Evolutionary conservation across 2,329 filamentous ascomycete species (phyloP), one percentile per base, ranked within the genome.

Genomic region (Colletotrichum higginsianum): DNA sequence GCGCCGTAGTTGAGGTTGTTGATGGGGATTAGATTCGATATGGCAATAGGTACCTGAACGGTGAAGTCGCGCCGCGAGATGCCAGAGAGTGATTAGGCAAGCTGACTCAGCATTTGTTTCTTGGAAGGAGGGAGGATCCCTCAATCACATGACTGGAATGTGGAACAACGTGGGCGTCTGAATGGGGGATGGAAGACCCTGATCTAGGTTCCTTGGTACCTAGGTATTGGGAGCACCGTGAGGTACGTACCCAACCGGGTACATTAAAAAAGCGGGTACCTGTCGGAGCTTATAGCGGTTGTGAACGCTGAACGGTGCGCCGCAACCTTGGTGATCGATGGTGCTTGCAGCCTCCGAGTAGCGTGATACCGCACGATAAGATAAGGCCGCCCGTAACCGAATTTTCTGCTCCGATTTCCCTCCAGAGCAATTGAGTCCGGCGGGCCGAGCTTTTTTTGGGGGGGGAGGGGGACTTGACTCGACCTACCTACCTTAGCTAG

Each of bases 341-440:
- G 38, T 66, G 53, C 61, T 49, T 23, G 15, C 6, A 3, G 26
- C 49, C 12, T 4, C 16, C 8, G 11, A 5, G 3, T 38, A 12
- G 52, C 16, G 5, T 13, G 3, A 16, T 61, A 44, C 44, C n/a
- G 3, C 18, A 26, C 53, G 69, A 72, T 72, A 72, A 72, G 69
- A 72, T 72, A 72, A 72, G 56, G 53, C 65, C 69, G 58, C 15
- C 21, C 30, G 49, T 50, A 58, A 50, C 67, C 67, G 69, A 67
- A 73, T 72, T 74, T 72, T 74, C 57, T 72, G 60, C 67, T 66
- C 63, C 71, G 69, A 69, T 64, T 68, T 60, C 55, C 53, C 63
- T 61, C 55, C 64, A 52, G 23, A 18, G 16, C 12, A 47, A 64
- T 61, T 61, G 60, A 72, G 42, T 67, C 47, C 58, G 53, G 71